Evolutionary conservation across 371 early-diverging fungal genomes (phyloP).

Genomic region (Saksenaea vasiformis): DNA sequence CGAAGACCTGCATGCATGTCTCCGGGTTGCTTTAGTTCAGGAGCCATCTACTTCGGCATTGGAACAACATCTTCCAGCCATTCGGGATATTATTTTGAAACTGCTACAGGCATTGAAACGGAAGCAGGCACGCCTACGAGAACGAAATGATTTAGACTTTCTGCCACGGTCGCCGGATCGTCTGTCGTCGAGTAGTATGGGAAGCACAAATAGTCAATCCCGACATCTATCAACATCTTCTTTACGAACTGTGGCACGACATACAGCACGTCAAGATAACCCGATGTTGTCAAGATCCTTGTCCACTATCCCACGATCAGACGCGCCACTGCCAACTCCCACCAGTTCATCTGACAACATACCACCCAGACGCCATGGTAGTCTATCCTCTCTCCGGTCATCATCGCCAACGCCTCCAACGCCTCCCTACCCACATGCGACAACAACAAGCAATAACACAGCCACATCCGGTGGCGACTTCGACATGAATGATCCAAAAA

Average conservation of each 20-base stretch:
- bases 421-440: not conserved
- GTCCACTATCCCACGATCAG: conserved; percentile 2
- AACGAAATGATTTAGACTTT: conserved; percentile 18
- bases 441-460: conserved; percentile 1
- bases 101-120: conserved; percentile 55
- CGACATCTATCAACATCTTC: conserved; percentile 1
- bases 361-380: conserved; percentile 1
- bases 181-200: not conserved
- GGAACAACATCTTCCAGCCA: conserved; percentile 56
- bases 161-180: conserved; percentile 7
- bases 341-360: conserved; percentile 5
- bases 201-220: not conserved
- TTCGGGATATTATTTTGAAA: conserved; percentile 56
- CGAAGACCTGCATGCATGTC: conserved; percentile 45
- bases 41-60: conserved; percentile 49
- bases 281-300: conserved; percentile 1
- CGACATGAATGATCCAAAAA: conserved; percentile 34
- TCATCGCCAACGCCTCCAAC: not conserved
- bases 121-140: conserved; percentile 52
- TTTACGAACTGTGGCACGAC: not conserved
- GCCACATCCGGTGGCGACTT: conserved; percentile 18
- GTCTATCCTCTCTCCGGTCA: not conserved
- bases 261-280: not conserved
- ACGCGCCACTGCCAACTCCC: conserved; percentile 1
- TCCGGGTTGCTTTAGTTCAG: conserved; percentile 47